Percentiles rank a stretch among this genome's conserved stretches.
Evolutionary conservation across 306 rosid species (phyloP).

Genomic region (Vigna radiata): DNA sequence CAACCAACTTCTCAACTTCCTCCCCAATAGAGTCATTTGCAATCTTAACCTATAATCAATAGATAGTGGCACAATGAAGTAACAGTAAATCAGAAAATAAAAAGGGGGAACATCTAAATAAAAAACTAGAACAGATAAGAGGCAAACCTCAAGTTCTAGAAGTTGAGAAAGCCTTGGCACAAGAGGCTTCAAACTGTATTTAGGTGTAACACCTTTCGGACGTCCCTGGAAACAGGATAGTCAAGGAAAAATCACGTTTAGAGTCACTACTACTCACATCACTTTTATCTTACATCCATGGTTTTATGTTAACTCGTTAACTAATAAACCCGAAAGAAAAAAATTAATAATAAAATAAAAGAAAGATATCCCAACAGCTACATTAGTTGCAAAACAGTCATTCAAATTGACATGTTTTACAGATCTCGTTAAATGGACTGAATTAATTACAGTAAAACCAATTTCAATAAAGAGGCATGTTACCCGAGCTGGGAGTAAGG

Average conservation of each 20-base stretch:
- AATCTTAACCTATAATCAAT: conserved; percentile 65
- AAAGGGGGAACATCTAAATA: not conserved
- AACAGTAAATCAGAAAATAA: conserved; percentile 4
- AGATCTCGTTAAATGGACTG: not conserved
- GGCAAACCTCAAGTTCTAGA: conserved; percentile 69
- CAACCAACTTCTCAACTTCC: conserved; percentile 88
- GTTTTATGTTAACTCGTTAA: not conserved
- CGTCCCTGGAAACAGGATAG: conserved; percentile 76
- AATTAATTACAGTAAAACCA: not conserved
- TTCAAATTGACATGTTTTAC: not conserved
- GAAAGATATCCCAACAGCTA: not conserved
- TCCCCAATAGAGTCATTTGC: conserved; percentile 79
- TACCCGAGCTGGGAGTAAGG: not conserved
- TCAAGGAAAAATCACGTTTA: not conserved
- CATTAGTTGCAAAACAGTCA: not conserved
- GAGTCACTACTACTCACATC: not conserved
- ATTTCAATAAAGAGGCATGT: not conserved
- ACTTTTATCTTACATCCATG: not conserved
- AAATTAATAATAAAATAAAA: not conserved
- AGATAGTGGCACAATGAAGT: not conserved
- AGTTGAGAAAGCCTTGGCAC: conserved; percentile 90
- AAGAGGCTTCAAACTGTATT: conserved; percentile 92
- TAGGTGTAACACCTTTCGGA: conserved; percentile 96
- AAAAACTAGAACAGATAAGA: conserved; percentile 1
- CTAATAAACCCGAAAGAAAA: not conserved